Conservation (phyloP, 352 stramenopile species). For the Globisporangium recalcitrans region DNA sequence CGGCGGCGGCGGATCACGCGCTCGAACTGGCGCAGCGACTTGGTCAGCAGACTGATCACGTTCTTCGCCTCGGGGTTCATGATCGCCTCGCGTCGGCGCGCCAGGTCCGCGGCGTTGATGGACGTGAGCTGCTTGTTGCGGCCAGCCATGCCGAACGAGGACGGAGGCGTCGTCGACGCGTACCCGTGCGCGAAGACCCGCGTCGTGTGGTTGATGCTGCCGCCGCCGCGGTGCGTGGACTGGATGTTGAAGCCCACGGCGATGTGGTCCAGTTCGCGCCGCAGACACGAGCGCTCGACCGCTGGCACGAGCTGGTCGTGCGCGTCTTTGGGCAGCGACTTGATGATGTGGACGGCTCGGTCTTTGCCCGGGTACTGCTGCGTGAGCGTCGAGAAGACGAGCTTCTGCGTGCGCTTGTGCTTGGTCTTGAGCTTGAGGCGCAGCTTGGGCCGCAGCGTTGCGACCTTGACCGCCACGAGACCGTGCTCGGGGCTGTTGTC, state of each 20-base stretch:
- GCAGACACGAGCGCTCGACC: constrained; percentile 46
- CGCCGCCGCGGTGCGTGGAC: constrained; percentile 23
- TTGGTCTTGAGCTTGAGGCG: constrained; percentile 25
- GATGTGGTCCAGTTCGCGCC: constrained; percentile 54
- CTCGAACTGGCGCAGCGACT: constrained; percentile 55
- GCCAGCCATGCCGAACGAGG: constrained; percentile 26
- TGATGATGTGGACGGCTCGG: constrained; percentile 53
- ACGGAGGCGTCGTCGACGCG: constrained; percentile 34
- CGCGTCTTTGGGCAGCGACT: constrained; percentile 49
- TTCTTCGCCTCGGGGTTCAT: constrained; percentile 60
- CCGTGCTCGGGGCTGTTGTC: constrained; percentile 20
- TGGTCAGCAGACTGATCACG: constrained; percentile 51
- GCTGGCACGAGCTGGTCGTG: constrained; percentile 49
- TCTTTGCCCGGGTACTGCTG: constrained; percentile 36
- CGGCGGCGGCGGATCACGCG: constrained; percentile 61
- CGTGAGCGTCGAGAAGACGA: constrained; percentile 45
- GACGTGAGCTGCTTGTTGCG: constrained; percentile 6
- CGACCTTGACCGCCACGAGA: constrained; percentile 31
- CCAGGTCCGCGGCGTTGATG: constrained; percentile 24
- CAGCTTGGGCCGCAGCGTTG: constrained; percentile 28
- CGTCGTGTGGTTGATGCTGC: constrained; percentile 30
- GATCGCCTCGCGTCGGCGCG: constrained; percentile 30
- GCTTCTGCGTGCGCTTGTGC: constrained; percentile 45
- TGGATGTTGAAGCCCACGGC: constrained; percentile 57
- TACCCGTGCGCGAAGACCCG: constrained; percentile 58